Evolutionary conservation across 352 stramenopile species (phyloP).

Genomic region (Hyaloperonospora brassicae): DNA sequence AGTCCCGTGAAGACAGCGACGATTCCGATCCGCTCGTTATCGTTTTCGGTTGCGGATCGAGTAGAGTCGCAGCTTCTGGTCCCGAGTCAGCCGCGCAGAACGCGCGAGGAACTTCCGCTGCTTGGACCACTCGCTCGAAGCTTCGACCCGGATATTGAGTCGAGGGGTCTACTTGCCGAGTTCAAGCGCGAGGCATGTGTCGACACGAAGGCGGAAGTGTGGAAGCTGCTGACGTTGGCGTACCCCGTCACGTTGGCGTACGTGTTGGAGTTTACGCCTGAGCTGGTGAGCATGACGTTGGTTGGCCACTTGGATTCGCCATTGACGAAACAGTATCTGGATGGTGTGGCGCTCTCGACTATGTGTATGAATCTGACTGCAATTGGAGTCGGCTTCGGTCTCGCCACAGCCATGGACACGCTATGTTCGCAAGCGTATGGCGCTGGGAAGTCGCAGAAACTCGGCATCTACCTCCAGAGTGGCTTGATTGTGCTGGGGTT

Average conservation of each 20-base stretch:
- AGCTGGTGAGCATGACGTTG: slow-evolving; percentile 53
- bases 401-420: slow-evolving; percentile 85
- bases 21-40: slow-evolving; percentile 16
- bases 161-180: slow-evolving; percentile 14
- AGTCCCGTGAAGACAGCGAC: slow-evolving; percentile 10
- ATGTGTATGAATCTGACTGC: slow-evolving; percentile 83
- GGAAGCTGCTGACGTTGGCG: slow-evolving; percentile 31
- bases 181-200: slow-evolving; percentile 5
- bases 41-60: slow-evolving; percentile 13
- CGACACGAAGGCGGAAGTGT: slow-evolving; percentile 32
- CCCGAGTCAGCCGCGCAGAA: slow-evolving; percentile 11
- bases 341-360: slow-evolving; percentile 53
- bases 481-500: slow-evolving; percentile 58
- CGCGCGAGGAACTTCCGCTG: slow-evolving; percentile 30
- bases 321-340: slow-evolving; percentile 62
- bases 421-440: slow-evolving; percentile 80
- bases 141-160: slow-evolving; percentile 21
- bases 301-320: slow-evolving; percentile 67
- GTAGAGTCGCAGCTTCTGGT: slow-evolving; percentile 7
- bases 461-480: slow-evolving; percentile 83
- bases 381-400: slow-evolving; percentile 63
- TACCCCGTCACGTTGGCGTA: slow-evolving; percentile 68
- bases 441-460: slow-evolving; percentile 52
- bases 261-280: slow-evolving; percentile 64
- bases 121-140: slow-evolving; percentile 22